Conservation (phyloP, 148 eudicot species). For the Rhododendron mucronatum region DNA sequence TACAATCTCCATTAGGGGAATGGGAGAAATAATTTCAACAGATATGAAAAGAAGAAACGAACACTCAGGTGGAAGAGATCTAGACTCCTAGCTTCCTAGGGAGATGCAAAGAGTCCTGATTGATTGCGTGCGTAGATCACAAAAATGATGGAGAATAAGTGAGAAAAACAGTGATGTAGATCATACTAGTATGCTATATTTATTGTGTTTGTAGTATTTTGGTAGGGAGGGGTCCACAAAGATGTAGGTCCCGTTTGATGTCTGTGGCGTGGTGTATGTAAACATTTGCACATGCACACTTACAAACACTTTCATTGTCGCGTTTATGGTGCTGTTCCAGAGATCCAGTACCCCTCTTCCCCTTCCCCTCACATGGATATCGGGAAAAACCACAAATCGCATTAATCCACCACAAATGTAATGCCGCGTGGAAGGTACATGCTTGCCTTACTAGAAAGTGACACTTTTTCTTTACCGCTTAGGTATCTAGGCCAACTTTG, state of each 20-base stretch:
- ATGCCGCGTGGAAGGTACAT: background rate
- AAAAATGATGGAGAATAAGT: too few species aligned
- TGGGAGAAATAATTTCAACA: too few species aligned
- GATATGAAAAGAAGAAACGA: too few species aligned
- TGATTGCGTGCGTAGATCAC: too few species aligned
- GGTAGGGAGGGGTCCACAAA: background rate
- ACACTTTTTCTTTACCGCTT: too few species aligned
- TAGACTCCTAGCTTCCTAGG: too few species aligned
- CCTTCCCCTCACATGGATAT: background rate
- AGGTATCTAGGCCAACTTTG: too few species aligned
- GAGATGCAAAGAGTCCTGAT: too few species aligned
- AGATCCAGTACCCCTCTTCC: background rate
- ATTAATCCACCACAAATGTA: background rate
- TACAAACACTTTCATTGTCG: background rate
- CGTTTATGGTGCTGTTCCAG: background rate
- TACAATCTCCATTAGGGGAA: too few species aligned
- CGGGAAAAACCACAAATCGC: background rate
- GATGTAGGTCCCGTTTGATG: background rate
- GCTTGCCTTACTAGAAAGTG: too few species aligned
- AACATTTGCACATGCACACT: background rate
- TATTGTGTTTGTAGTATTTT: background rate
- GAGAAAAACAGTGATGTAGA: background rate
- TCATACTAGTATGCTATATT: background rate
- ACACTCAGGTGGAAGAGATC: too few species aligned
- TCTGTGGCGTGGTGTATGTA: background rate